Evolutionary conservation across 2,329 filamentous ascomycete species (phyloP), one percentile per base, ranked within the genome.

Genomic region (Epichloe elymi): DNA sequence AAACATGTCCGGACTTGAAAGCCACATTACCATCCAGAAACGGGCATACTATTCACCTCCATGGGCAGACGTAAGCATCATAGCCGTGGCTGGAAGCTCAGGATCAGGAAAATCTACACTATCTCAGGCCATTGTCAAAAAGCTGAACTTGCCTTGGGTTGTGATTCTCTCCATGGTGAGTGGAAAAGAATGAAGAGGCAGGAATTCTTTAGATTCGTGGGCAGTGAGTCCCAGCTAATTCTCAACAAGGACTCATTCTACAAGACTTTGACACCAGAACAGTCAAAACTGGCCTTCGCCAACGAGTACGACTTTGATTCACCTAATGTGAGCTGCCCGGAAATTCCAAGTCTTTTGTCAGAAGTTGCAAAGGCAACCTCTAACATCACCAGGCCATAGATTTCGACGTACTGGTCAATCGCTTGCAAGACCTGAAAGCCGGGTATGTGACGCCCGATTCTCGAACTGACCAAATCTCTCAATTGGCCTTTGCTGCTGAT

Each of bases 281-380:
- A 93, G 63, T 91, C 88, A 49, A 80, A 74, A 57, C 78, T 80
- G 60, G 93, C 93, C 0, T 95, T 96, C 68, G 72, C 72, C 53
- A 96, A 95, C 63, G 88, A 97, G 64, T 95, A 87, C 67, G 93
- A 98, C 64, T 96, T 98, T 69, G 93, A 98, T 66, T 83, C 90
- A 8, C 93, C 93, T 14, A 82, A 90, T 57, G 78, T 79, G 67
- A 26, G 45, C 35, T 19, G 30, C 3, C 26, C 33, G 8, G 2
- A n/a, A 11, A 26, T 8, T 5, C 17, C 8, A n/a, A n/a, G 5
- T n/a, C 42, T 45, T 35, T 19, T 5, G 11, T 23, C 20, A 37
- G 10, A 35, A 23, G 45, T 42, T 46, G 46, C 30, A n/a, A 44
- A 17, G n/a, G n/a, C n/a, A 40, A 20, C 39, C 39, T 50, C 11